Percentiles rank a stretch among this genome's conserved stretches.
Conservation (phyloP, 2,329 filamentous ascomycete species). For the Fusarium equiseti region DNA sequence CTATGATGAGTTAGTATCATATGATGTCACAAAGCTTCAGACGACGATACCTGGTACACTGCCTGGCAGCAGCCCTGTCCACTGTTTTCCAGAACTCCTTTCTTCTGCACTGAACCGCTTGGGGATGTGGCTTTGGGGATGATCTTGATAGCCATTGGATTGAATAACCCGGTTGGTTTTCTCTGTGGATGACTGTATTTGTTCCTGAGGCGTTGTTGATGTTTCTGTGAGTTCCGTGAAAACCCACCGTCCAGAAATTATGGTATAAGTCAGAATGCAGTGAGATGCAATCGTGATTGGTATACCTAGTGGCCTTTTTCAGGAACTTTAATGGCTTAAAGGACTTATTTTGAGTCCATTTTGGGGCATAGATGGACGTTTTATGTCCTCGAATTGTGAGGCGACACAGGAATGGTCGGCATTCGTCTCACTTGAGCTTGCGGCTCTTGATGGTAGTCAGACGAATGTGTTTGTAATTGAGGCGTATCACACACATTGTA, state of each 20-base stretch:
- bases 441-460: conserved; percentile 4
- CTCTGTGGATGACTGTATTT: not conserved
- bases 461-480: conserved; percentile 11
- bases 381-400: conserved; percentile 9
- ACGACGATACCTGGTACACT: conserved; percentile 15
- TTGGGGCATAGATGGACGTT: conserved; percentile 16
- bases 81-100: not conserved
- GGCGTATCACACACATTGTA: not conserved
- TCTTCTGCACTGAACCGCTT: conserved; percentile 4
- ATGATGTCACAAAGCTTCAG: not conserved
- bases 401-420: not conserved
- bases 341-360: not conserved
- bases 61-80: conserved; percentile 14
- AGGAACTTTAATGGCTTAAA: not conserved
- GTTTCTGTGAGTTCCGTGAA: conserved; percentile 5
- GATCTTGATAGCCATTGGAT: conserved; percentile 4
- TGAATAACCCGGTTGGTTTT: not conserved
- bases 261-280: not conserved
- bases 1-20: conserved; percentile 8
- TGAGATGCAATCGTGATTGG: not conserved
- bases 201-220: conserved; percentile 4
- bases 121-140: conserved; percentile 4
- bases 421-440: conserved; percentile 1
- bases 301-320: not conserved
- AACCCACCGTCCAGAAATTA: not conserved